Evolutionary conservation across 495 filamentous ascomycete genomes (phyloP), one percentile per base, ranked within the genome.

Genomic region (Tuber magnatum): DNA sequence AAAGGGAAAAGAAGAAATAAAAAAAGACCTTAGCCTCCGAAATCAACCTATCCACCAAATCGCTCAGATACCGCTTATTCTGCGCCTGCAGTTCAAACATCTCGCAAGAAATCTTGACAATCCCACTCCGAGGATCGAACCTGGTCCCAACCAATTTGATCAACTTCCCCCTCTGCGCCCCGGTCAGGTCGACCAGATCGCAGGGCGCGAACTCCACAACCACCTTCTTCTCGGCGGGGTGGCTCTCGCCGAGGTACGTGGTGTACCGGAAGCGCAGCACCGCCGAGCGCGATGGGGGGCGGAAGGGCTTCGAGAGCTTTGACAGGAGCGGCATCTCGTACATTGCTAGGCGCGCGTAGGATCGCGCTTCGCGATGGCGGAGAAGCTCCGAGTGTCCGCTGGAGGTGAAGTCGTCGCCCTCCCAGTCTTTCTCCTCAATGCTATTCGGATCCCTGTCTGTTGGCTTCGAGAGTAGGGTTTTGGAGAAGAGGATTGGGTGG

Each of bases 261-360:
- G 96, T 98, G 85, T 97, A 97, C 81, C 95, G 91, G 87, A 97
- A 99, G 77, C 95, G 91, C 71, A 99, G 88, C 10, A 88, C 85
- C 77, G 91, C 86, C 70, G 90, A 86, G 69, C 84, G 83, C 69
- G 88, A 83, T 20, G 94, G 92, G 6, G 90, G 91, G 46, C 86
- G 85, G 85, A 97, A 98, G 46, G 92, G 90, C 84, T 91, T 91
- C 71, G 92, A 91, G 61, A 97, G 87, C 77, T 93, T 93, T 81
- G 90, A 89, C 72, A 99, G 86, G 77, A 94, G 85, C 32, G 95
- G 95, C 93, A 98, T 93, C 85, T 98, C 95, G 93, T 97, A 99
- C 46, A 94, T 93, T 65, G 91, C 88, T 78, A 97, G 87, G 71
- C 95, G 88, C 39, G 92, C 90, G 82, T 97, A 97, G 77, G 97